Evolutionary conservation across 2,329 filamentous ascomycete species (phyloP), one percentile per base, ranked within the genome.

Genomic region (Fusarium sp.): DNA sequence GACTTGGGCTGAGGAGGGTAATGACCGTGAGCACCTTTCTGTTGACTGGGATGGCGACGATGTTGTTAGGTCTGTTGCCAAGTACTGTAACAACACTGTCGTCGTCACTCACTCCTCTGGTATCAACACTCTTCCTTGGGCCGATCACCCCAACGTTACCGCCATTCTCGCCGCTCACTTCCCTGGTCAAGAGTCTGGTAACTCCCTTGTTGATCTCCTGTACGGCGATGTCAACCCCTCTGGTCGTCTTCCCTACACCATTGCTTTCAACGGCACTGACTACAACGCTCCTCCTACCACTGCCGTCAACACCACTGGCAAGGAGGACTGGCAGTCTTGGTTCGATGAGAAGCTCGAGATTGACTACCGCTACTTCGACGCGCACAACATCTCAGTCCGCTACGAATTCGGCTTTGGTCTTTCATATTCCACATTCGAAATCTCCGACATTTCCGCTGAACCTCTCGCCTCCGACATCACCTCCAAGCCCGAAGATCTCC

Each of bases 161-260:
- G 87, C 89, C 35, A 87, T 93, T 15, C 79, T 93, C 26, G 86
- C 91, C 35, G 91, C 91, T 33, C 90, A 93, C 78, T 86, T 92
- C 17, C 92, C 91, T 0, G 91, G 91, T 12, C 90, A 93, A 75
- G 91, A 93, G 80, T 90, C 90, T 3, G 91, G 91, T 30, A 85
- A 89, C 73, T 90, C 91, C 3, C 82, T 94, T 18, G 86, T 88
- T 40, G 88, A 92, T 73, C 81, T 94, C 38, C 84, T 94, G 5
- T 93, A 89, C 75, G 92, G 91, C 63, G 87, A 90, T 56, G 86
- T 88, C 58, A 90, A 89, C 41, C 91, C 91, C 27, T 90, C 88
- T 63, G 91, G 91, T 11, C 89, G 91, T 71, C 83, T 93, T 13
- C 91, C 91, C 6, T 93, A 93, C 81, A 93, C 91, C n/a, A 88